phyloP scores from a whole-genome alignment of 2,329 filamentous ascomycete genomes.

The Stachybotrys echinatus region DNA sequence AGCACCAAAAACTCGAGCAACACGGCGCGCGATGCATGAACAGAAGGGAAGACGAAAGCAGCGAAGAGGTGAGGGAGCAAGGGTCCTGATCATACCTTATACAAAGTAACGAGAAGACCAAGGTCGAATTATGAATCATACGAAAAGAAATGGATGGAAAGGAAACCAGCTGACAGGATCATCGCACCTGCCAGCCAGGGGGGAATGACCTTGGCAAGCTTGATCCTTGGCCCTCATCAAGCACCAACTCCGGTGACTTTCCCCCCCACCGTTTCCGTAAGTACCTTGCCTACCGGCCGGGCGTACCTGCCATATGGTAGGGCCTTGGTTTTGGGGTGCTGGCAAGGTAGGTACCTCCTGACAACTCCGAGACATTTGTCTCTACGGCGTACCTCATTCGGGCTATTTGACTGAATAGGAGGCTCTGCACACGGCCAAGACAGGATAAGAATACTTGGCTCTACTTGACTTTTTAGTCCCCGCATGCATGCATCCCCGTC shows the following conservation, averaged over 20 bases:
- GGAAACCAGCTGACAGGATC: background rate
- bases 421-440: background rate
- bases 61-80: no score
- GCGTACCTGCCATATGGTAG: no score
- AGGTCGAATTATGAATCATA: background rate
- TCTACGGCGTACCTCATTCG: background rate
- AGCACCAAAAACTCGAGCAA: background rate
- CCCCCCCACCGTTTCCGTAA: background rate
- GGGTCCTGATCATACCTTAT: no score
- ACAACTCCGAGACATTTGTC: background rate
- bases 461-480: background rate
- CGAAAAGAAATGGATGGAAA: background rate
- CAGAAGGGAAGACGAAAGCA: no score
- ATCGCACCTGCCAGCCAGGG: background rate
- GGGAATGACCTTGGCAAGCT: background rate
- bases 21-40: no score
- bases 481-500: background rate
- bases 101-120: background rate
- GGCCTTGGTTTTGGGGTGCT: no score
- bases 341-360: background rate
- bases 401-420: background rate
- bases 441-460: background rate
- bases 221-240: no score
- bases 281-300: background rate
- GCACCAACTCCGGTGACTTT: background rate